Conservation (phyloP, 345 rosid species). For the Rhodomyrtus tomentosa region DNA sequence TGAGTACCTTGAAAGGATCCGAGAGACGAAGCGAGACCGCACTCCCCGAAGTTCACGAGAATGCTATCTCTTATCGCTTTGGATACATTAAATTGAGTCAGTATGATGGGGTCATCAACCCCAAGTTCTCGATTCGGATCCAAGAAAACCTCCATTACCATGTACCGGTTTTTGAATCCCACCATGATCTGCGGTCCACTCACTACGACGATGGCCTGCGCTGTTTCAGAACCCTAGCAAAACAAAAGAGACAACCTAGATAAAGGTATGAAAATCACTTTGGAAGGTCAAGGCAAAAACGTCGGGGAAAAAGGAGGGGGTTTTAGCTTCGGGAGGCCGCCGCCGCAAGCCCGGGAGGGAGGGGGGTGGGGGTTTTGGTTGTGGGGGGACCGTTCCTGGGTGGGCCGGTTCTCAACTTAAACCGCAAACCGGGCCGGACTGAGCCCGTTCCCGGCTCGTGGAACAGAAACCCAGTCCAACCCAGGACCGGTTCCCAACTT, state of each 20-base stretch:
- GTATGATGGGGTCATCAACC: slow-evolving; percentile 45
- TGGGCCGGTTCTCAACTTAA: too few relatives aligned
- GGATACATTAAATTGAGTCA: slow-evolving; percentile 51
- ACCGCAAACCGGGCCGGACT: too few relatives aligned
- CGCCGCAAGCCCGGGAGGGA: too few relatives aligned
- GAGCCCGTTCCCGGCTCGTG: too few relatives aligned
- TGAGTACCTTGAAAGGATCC: slow-evolving; percentile 48
- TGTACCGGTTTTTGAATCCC: slow-evolving; percentile 63
- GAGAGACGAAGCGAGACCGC: slow-evolving; percentile 56
- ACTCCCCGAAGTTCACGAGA: slow-evolving; percentile 67
- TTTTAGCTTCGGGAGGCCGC: too few relatives aligned
- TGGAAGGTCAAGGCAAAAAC: too few relatives aligned
- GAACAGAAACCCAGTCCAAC: too few relatives aligned
- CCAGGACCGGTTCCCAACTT: too few relatives aligned
- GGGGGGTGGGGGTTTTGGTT: too few relatives aligned
- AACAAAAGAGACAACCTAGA: neutral
- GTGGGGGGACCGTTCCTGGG: too few relatives aligned
- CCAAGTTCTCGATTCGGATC: slow-evolving; percentile 51
- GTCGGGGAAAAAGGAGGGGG: too few relatives aligned
- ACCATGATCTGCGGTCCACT: slow-evolving; percentile 30
- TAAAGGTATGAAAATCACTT: too few relatives aligned
- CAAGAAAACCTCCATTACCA: slow-evolving; percentile 63
- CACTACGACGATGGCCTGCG: neutral
- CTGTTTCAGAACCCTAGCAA: neutral
- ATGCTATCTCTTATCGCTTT: slow-evolving; percentile 58